Conservation (phyloP, 2,329 filamentous ascomycete genomes). For the Atkinsonella texensis region DNA sequence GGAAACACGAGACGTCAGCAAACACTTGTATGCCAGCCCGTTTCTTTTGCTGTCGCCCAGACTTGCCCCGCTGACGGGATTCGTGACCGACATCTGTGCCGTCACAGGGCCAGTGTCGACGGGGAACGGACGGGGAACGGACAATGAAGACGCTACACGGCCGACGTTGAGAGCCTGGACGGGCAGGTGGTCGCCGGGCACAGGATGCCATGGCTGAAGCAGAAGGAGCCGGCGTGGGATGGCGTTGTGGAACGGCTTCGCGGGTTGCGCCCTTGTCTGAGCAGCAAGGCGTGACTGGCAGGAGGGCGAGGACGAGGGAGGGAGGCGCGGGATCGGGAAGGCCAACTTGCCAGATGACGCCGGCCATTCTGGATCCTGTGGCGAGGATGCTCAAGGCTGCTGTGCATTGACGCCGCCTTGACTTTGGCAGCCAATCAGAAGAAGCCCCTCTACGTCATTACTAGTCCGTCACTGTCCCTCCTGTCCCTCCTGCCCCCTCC, state of each 20-base stretch:
- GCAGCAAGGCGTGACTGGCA: constrained; percentile 18
- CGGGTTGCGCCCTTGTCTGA: constrained; percentile 9
- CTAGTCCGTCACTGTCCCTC: neutral
- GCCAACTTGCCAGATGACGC: constrained; percentile 18
- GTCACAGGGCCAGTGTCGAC: constrained; percentile 2
- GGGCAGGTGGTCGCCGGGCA: constrained; percentile 19
- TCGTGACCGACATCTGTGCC: no score
- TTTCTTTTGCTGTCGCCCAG: constrained; percentile 14
- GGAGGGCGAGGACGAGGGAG: constrained; percentile 15
- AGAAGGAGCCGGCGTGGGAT: constrained; percentile 18
- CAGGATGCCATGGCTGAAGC: constrained; percentile 21
- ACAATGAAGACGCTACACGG: constrained; percentile 30
- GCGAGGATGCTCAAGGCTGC: constrained; percentile 15
- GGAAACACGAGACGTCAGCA: constrained; percentile 19
- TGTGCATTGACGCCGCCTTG: no score
- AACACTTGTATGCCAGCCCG: constrained; percentile 27
- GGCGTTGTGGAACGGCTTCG: constrained; percentile 18
- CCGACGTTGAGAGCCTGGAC: constrained; percentile 12
- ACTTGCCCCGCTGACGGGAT: constrained; percentile 42
- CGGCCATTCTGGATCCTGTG: constrained; percentile 18
- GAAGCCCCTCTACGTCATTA: neutral
- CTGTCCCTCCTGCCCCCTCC: neutral
- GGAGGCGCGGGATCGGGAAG: constrained; percentile 17
- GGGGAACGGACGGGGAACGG: no score
- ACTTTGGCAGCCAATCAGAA: neutral